These are phyloP conservation scores for Candida insectorum DNA, from an alignment of 805 yeast species.

Conservation along the genomic window DNA sequence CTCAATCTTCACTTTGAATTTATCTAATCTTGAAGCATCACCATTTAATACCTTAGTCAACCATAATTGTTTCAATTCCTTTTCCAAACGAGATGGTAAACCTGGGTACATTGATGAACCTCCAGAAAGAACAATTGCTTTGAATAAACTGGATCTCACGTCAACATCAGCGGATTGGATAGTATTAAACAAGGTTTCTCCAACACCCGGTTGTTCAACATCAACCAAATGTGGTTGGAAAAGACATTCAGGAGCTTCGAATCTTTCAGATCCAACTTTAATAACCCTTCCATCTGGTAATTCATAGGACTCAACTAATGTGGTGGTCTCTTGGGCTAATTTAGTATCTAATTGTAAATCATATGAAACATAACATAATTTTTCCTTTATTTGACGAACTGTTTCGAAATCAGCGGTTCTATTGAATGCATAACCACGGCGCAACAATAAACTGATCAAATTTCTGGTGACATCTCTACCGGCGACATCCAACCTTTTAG, in stretches of 20 bases:
- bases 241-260: constrained; percentile 94
- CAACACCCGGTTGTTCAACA: constrained; percentile 95
- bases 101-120: constrained; percentile 99
- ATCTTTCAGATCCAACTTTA: constrained; percentile 92
- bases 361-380: constrained; percentile 90
- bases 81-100: constrained; percentile 90
- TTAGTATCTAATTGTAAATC: constrained; percentile 87
- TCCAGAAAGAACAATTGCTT: constrained; percentile 92
- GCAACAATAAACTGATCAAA: constrained; percentile 81
- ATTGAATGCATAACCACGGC: constrained; percentile 97
- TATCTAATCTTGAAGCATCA: constrained; percentile 80
- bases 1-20: constrained; percentile 94
- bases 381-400: constrained; percentile 96
- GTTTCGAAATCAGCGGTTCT: constrained; percentile 99
- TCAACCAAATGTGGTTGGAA: constrained; percentile 96
- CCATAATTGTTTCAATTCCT: constrained; percentile 96
- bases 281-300: constrained; percentile 95
- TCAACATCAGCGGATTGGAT: constrained; percentile 95
- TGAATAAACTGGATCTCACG: constrained; percentile 80
- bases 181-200: constrained; percentile 87
- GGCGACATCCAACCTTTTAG: constrained; percentile 91
- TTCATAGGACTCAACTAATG: constrained; percentile 86
- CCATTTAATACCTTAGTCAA: constrained; percentile 81
- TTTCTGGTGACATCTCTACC: constrained; percentile 98
- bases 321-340: constrained; percentile 91